Conservation (phyloP, 108 stramenopile genomes). For the Nannochloropsis granulata region DNA sequence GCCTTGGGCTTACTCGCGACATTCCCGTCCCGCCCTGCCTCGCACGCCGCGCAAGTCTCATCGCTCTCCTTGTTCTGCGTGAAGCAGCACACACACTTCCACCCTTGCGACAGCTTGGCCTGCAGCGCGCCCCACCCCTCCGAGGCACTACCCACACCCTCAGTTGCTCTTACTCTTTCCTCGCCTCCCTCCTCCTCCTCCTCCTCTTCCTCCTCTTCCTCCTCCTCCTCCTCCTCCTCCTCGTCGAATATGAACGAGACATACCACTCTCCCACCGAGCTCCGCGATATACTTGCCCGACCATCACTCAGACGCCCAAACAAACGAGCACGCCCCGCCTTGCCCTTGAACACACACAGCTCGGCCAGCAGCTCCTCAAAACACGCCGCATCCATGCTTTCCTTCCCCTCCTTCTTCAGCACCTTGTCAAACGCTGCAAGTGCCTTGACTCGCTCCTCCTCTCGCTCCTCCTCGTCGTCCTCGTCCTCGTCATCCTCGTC, state of each 20-base stretch:
- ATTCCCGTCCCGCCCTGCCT: neutral
- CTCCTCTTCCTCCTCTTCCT: neutral
- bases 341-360: neutral
- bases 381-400: neutral
- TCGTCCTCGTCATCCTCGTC: neutral
- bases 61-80: neutral
- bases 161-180: neutral
- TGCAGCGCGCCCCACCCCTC: neutral
- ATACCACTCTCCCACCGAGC: neutral
- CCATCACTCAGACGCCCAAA: neutral
- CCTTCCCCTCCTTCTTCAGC: neutral
- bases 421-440: neutral
- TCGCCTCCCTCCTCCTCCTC: neutral
- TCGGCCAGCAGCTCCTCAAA: neutral
- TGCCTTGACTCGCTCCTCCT: neutral
- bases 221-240: neutral
- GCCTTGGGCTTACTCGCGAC: neutral
- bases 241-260: neutral
- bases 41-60: neutral
- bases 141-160: neutral
- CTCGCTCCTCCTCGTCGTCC: neutral
- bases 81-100: neutral
- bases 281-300: neutral
- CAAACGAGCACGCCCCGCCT: neutral
- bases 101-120: neutral